Evolutionary conservation across 177 flowering plant species (phyloP).

Genomic region (Vitis hybrid): DNA sequence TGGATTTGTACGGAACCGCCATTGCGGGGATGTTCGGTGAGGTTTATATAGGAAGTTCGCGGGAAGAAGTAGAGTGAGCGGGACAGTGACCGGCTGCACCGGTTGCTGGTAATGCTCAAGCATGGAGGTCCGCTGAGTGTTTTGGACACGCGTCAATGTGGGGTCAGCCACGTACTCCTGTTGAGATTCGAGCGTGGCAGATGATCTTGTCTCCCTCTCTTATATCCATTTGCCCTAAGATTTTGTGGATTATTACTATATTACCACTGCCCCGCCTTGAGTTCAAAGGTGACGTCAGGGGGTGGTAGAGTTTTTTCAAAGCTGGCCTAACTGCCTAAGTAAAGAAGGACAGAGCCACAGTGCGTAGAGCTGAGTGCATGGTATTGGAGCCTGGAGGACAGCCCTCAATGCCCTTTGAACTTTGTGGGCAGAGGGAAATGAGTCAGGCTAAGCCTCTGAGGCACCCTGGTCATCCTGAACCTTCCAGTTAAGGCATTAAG

Average conservation of each 20-base stretch:
- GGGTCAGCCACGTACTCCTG: background rate
- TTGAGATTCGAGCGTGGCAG: background rate
- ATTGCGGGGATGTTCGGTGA: background rate
- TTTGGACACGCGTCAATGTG: background rate
- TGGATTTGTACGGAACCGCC: background rate
- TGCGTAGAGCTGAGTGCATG: no score
- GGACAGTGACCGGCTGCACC: constrained; percentile 1
- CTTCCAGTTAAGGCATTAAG: no score
- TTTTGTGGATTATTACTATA: background rate
- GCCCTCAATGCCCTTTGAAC: no score
- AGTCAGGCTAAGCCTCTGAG: no score
- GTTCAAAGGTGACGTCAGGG: background rate
- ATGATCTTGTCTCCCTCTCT: background rate
- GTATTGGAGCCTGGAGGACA: no score
- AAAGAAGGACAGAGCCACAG: no score
- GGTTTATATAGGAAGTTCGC: background rate
- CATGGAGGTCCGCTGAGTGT: background rate
- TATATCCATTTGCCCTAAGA: background rate
- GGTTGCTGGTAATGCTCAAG: background rate
- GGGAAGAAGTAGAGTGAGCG: background rate
- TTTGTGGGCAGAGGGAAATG: no score
- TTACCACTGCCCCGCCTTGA: background rate
- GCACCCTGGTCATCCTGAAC: no score
- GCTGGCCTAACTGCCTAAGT: no score
- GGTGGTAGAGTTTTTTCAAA: no score